A percentile compares a stretch with the other conserved stretches of the same genome.
Conservation (phyloP, 345 rosid species). For the Salix udensis region DNA sequence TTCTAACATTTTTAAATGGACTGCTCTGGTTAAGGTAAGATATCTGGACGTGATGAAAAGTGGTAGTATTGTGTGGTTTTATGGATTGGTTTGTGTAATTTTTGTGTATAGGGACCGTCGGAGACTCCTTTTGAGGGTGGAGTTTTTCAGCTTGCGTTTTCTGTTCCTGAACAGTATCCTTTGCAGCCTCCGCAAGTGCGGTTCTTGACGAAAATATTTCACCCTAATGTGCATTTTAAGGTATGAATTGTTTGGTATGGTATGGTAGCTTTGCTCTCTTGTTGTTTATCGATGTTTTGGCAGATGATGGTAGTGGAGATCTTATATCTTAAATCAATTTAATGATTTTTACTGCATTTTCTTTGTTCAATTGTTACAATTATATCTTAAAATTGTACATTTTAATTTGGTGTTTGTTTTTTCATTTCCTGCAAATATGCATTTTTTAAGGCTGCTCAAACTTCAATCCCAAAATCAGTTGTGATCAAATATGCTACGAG, state of each 20-base stretch:
- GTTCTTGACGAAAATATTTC: conserved; percentile 93
- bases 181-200: conserved; percentile 99
- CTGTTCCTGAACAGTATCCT: conserved; percentile 97
- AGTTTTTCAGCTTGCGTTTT: conserved; percentile 87
- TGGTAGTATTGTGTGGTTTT: background rate
- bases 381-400: too few species aligned
- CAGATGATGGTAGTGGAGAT: background rate
- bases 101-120: conserved; percentile 66
- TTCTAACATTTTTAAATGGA: conserved; percentile 96
- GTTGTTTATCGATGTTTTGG: background rate
- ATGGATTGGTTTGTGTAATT: conserved; percentile 10
- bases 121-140: conserved; percentile 99
- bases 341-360: background rate
- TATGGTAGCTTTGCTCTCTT: background rate
- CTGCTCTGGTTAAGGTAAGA: conserved; percentile 87
- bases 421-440: too few species aligned
- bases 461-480: too few species aligned
- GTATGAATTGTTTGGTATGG: conserved; percentile 24
- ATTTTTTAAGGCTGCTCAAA: too few species aligned
- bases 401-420: background rate
- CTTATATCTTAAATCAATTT: background rate
- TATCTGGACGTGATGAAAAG: background rate
- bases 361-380: background rate
- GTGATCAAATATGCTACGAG: too few species aligned
- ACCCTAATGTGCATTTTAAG: conserved; percentile 99